These are phyloP conservation scores for Nissolia schottii DNA, from an alignment of 306 rosid genomes.

Conservation along the genomic window DNA sequence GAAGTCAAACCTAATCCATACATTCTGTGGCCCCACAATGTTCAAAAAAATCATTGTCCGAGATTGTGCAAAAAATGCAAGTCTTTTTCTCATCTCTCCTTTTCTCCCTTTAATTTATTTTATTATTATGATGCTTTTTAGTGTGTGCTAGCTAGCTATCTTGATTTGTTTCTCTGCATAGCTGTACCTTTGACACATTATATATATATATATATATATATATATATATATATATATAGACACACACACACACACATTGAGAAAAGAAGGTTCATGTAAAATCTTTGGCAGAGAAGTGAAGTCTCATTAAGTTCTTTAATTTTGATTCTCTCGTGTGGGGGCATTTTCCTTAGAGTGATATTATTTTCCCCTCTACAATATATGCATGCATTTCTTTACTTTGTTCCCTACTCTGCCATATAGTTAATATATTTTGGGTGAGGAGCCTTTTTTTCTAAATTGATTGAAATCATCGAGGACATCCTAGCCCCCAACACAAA, in stretches of 20 bases:
- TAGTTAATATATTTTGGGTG: not conserved
- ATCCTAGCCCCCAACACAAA: constrained; percentile 27
- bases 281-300: constrained; percentile 27
- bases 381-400: constrained; percentile 1
- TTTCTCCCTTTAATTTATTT: not conserved
- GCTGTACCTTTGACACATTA: constrained; percentile 22
- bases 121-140: not conserved
- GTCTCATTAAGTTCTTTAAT: constrained; percentile 26
- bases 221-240: too few relatives aligned
- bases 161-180: constrained; percentile 10
- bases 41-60: constrained; percentile 24
- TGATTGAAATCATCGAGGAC: constrained; percentile 33
- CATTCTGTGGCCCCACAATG: constrained; percentile 34
- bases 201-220: constrained; percentile 12
- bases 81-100: constrained; percentile 22
- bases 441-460: constrained; percentile 21
- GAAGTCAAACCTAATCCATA: constrained; percentile 41
- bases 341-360: constrained; percentile 3
- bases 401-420: constrained; percentile 8
- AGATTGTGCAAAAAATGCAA: constrained; percentile 33
- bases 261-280: constrained; percentile 33
- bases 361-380: not conserved
- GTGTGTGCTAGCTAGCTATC: constrained; percentile 29
- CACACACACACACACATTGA: constrained; percentile 22
- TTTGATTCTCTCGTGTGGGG: constrained; percentile 27